A percentile compares a stretch with the other conserved stretches of the same genome.
phyloP scores from a whole-genome alignment of 2,329 filamentous ascomycete genomes.

The Rutstroemia sp. region DNA sequence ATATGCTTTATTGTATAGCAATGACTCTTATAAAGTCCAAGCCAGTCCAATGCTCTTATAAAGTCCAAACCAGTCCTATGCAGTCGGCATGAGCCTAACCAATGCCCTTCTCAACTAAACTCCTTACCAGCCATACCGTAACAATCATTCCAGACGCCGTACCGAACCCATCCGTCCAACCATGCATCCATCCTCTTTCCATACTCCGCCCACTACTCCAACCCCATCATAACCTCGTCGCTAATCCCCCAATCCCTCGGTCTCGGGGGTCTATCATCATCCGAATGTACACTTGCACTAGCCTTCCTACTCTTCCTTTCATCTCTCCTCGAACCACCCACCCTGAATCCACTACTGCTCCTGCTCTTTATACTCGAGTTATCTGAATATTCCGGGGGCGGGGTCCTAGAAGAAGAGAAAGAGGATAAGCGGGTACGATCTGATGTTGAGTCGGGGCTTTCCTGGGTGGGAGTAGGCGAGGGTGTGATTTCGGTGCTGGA shows the following conservation, averaged over 20 bases:
- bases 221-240: slow-evolving; percentile 76
- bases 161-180: neutral
- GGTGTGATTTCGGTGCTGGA: slow-evolving; percentile 37
- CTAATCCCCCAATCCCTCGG: slow-evolving; percentile 67
- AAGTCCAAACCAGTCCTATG: no score
- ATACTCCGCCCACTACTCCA: slow-evolving; percentile 48
- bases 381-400: slow-evolving; percentile 14
- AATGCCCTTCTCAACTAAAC: no score
- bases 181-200: neutral
- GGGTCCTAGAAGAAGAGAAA: slow-evolving; percentile 4
- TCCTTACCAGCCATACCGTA: neutral
- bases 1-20: no score
- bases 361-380: slow-evolving; percentile 14
- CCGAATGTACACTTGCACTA: slow-evolving; percentile 17
- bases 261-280: slow-evolving; percentile 43
- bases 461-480: slow-evolving; percentile 33
- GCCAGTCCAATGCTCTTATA: no score
- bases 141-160: neutral
- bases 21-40: no score
- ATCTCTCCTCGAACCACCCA: slow-evolving; percentile 18
- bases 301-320: slow-evolving; percentile 13
- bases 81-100: no score
- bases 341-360: slow-evolving; percentile 14
- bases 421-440: slow-evolving; percentile 1
- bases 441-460: slow-evolving; percentile 3